Base-by-base conservation (phyloP, 2,329 filamentous ascomycete species). In the Talaromyces islandicus region DNA sequence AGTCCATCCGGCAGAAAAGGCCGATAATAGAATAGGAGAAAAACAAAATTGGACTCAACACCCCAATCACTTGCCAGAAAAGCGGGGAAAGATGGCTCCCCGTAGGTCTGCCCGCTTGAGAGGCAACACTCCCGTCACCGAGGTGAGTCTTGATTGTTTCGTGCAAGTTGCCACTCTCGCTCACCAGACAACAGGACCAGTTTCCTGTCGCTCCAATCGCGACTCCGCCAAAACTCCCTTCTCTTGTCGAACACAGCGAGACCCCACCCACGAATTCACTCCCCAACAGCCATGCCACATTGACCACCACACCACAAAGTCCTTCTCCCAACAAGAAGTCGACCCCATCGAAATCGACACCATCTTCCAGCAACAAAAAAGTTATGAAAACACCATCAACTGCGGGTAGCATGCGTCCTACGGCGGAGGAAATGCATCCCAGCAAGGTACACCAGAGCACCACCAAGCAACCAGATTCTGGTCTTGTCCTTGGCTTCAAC, bases 381-480 rank as follows among this genome's bases (percentile, higher is more conserved):
- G 56, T 63, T 19, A 70, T 71, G n/a, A 71, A 69, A 57, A 71
- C 69, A 1, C 69, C 77, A 7, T 67, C 77, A 46, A 84, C 85
- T 43, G 83, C 82, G 14, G 85, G 86, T 4, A 82, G 86, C 6
- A 78, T 88, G 66, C 88, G 89, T 77, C 89, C 91, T 25, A 80
- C 88, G 54, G 82, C 83, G 64, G 85, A 87, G 62, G 92, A 96
- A 73, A 97, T 97, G 92, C 92, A 97, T 71, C 93, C 93, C 9
- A 90, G 89, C 78, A 90, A 89, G 71, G 85, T 86, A 60, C 91
- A 94, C 60, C 82, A 85, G 58, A 88, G 82, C 64, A 92, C 89
- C 24, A 88, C 86, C 63, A 90, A 89, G 58, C 80, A 90, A 51
- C 85, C 88, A 1, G 92, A 94, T 27, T 91, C 92, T 11, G 91